Evolutionary conservation across 1,284 basidiomycete genomes (phyloP), one percentile per base, ranked within the genome.

Genomic region (Rhodotorula sp.): DNA sequence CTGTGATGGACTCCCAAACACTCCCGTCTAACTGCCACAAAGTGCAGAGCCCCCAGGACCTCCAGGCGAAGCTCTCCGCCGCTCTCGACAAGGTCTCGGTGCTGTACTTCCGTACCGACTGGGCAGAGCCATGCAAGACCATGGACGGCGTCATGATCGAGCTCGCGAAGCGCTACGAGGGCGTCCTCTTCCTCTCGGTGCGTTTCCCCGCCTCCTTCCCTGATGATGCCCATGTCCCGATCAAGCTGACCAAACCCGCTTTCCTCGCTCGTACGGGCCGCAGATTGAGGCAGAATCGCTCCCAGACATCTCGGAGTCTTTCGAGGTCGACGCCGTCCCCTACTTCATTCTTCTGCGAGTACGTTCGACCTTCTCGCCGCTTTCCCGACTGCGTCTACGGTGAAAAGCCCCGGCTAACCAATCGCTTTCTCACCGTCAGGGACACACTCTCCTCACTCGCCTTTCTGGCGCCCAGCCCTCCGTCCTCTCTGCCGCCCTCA

Each of bases 31-130:
- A 73, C 59, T 56, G 34, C 51, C 54, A 66, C 79, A 79, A 83
- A 39, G 84, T 94, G 61, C 79, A 82, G 34, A 89, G 89, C 9
- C 81, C 90, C 0, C 81, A 85, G 22, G 86, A 92, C 68, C 91
- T 96, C 81, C 87, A 92, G 79, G 79, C 82, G 22, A 80, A 91
- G 13, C 86, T 97, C 59, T 88, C 87, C 1, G 78, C 81, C 49
- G 92, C 96, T 81, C 85, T 96, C 55, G 82, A 85, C 32, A 84
- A 90, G 46, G 85, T 94, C 32, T 92, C 92, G 10, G 83, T 94
- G 51, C 87, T 95, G 78, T 92, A 91, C 82, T 97, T 96, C 81
- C 94, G 92, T 89, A 91, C 94, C 66, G 84, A 88, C 79, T 96
- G 91, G 91, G 94, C 92, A 0, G 90, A 88, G 73, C 92, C 92